phyloP scores from a whole-genome alignment of 805 yeast species.

The Sugiyamaella boreocaroliniensis region DNA sequence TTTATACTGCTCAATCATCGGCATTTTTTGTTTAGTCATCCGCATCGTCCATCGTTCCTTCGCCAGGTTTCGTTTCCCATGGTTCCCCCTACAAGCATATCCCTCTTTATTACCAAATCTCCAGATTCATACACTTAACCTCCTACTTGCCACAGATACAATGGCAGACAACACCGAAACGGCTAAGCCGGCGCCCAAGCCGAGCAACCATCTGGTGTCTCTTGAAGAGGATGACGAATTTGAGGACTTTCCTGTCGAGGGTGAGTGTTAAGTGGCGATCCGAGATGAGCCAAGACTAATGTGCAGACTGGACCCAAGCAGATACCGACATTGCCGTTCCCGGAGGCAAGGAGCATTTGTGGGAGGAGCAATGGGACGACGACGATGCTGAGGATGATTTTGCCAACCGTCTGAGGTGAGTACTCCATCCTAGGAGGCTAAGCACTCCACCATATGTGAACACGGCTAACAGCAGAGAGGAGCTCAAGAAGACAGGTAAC shows the following conservation, averaged over 20 bases:
- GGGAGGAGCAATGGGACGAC: constrained; percentile 99
- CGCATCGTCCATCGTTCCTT: too few species aligned
- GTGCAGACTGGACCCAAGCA: constrained; percentile 57
- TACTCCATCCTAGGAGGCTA: neutral
- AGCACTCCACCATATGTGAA: too few species aligned
- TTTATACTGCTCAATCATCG: too few species aligned
- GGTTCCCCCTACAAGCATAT: too few species aligned
- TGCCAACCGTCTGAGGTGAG: constrained; percentile 58
- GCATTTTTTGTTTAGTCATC: too few species aligned
- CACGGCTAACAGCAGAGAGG: constrained; percentile 13
- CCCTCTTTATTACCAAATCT: too few species aligned
- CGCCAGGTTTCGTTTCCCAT: too few species aligned
- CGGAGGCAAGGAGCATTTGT: constrained; percentile 50
- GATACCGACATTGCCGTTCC: constrained; percentile 42
- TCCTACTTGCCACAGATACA: neutral
- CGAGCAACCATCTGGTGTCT: constrained; percentile 45
- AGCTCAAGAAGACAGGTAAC: constrained; percentile 9
- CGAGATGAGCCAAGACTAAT: neutral
- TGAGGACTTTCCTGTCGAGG: constrained; percentile 91
- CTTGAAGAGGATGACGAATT: constrained; percentile 95
- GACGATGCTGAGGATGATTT: constrained; percentile 84
- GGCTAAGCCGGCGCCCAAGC: constrained; percentile 3
- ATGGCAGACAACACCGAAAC: neutral
- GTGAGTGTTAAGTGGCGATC: constrained; percentile 28
- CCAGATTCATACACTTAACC: too few species aligned